Conservation (phyloP, 306 rosid species). For the Castanospermum australe region DNA sequence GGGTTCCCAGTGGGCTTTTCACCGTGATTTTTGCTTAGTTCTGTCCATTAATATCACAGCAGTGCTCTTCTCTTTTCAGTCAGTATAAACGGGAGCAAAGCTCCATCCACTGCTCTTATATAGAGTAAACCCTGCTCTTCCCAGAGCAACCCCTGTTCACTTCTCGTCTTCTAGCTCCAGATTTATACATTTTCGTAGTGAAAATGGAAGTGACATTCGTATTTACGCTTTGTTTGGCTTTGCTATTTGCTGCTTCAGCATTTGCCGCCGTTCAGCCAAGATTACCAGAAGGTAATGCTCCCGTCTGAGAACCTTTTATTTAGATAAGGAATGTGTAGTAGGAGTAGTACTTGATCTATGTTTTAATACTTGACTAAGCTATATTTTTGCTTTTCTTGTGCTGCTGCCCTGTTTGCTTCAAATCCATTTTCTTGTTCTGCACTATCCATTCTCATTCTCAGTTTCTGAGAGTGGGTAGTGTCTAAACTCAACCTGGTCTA, state of each 20-base stretch:
- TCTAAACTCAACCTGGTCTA: not conserved
- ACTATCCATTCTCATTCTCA: not conserved
- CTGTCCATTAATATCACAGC: not conserved
- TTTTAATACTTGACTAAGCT: not conserved
- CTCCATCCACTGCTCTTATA: not conserved
- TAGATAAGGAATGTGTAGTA: not conserved
- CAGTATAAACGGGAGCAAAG: constrained; percentile 36
- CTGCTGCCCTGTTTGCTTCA: not conserved
- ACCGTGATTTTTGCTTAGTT: constrained; percentile 47
- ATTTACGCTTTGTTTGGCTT: constrained; percentile 36
- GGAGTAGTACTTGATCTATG: not conserved
- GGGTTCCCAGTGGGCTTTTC: not conserved
- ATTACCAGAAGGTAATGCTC: constrained; percentile 54
- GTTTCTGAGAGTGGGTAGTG: not conserved
- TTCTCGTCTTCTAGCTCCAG: not conserved
- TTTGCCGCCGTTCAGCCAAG: constrained; percentile 34
- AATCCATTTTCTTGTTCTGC: not conserved
- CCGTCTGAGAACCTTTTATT: constrained; percentile 6
- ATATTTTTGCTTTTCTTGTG: not conserved
- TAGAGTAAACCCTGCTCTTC: not conserved
- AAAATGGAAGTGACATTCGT: constrained; percentile 47
- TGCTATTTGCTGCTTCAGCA: constrained; percentile 44
- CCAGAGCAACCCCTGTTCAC: constrained; percentile 12
- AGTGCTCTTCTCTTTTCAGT: not conserved
- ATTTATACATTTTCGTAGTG: not conserved